A percentile compares a stretch with the other conserved stretches of the same genome.
Evolutionary conservation across 345 rosid genomes (phyloP).

Genomic region (Durio zibethinus): DNA sequence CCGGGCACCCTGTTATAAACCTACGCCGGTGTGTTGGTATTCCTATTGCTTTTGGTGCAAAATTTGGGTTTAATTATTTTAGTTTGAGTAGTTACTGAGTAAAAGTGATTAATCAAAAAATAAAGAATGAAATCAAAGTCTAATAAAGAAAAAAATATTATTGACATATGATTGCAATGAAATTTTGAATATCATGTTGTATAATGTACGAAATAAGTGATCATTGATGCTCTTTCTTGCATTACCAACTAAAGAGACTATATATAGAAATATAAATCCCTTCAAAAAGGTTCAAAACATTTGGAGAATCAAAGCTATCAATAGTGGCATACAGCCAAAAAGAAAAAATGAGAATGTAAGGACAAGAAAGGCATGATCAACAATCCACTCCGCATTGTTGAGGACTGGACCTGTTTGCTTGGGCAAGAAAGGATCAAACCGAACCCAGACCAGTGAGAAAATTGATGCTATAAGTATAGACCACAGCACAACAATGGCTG

Average conservation of each 20-base stretch:
- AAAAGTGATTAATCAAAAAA: too few relatives aligned
- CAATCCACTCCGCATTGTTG: slow-evolving; percentile 90
- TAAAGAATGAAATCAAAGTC: too few relatives aligned
- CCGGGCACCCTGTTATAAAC: neutral
- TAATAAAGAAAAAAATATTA: too few relatives aligned
- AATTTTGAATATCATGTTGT: neutral
- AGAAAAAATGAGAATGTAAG: neutral
- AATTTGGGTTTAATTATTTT: too few relatives aligned
- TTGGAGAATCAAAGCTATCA: neutral
- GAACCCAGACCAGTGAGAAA: slow-evolving; percentile 84
- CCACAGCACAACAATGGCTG: slow-evolving; percentile 91
- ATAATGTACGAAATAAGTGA: neutral
- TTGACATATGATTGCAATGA: too few relatives aligned
- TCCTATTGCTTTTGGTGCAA: too few relatives aligned
- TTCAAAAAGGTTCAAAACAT: neutral
- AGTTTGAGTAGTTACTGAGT: too few relatives aligned
- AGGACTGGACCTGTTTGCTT: slow-evolving; percentile 83
- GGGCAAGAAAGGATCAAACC: slow-evolving; percentile 90
- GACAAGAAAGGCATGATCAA: slow-evolving; percentile 19
- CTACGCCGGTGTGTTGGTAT: too few relatives aligned
- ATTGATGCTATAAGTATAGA: slow-evolving; percentile 80
- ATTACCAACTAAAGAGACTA: neutral
- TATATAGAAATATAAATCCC: slow-evolving; percentile 11
- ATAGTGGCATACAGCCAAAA: neutral
- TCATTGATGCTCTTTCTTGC: too few relatives aligned